Base-by-base conservation (phyloP, 2,329 filamentous ascomycete genomes). In the Aspergillus felis region DNA sequence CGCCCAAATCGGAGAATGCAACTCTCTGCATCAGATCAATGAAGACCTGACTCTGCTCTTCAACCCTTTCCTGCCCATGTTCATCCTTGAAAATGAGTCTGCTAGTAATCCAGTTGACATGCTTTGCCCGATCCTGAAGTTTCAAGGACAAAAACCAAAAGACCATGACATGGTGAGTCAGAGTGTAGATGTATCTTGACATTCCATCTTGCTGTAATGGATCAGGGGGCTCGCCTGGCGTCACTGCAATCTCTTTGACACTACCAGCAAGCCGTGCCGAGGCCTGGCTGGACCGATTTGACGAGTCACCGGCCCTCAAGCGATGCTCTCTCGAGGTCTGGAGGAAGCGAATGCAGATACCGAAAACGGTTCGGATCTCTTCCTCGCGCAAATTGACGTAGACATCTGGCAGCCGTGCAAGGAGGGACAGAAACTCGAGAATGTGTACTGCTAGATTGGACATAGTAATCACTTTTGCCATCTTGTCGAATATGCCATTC, bases 91-190 rank as follows among this genome's bases (percentile, higher is more conserved):
- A 92, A 9, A 84, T 80, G 12, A 99, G 81, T 62, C 91, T 91
- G 68, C 88, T 91, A 10, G 90, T 88, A 62, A 99, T 96, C 90
- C 91, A 96, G 28, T 87, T 86, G 53, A 97, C 92, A 63, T 96
- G 88, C 60, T 86, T 90, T 35, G 88, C 85, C 52, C 94, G 87
- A 70, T 97, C 92, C 41, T 88, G 85, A 53, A 96, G 82, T 68
- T 91, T 93, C 65, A 99, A 74, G 1, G 92, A 90, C 64, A 99
- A 82, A 71, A 97, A 99, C 94, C 94, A 99, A 71, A 96, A 97
- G 1, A 92, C 89, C 63, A 99, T 92, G 65, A 96, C 91, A 71
- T 97, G 92, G 71, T 96, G 96, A 8, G 93, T 93, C 53, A 97
- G 79, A 1, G 92, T 90, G 72, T 95, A 94, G 27, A 99, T 91